phyloP scores from a whole-genome alignment of 306 rosid species.

The Trichosanthes truncata region DNA sequence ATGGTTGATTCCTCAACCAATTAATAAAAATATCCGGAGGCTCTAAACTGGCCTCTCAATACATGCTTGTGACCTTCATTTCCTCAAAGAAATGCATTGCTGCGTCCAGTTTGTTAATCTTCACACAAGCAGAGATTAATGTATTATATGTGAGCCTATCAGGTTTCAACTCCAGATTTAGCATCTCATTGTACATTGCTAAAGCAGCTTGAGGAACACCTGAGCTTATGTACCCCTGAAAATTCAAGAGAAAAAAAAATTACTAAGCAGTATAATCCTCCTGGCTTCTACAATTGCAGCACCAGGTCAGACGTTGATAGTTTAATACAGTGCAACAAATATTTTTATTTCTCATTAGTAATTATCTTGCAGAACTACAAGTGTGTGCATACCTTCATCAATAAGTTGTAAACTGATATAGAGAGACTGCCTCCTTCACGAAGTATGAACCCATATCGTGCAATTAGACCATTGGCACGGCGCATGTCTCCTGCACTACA shows the following conservation, averaged over 20 bases:
- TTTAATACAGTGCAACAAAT: not conserved
- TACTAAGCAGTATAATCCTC: not conserved
- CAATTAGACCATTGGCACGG: constrained; percentile 82
- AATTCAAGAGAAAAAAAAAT: not conserved
- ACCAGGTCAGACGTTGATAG: not conserved
- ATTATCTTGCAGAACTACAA: constrained; percentile 13
- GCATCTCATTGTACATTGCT: constrained; percentile 38
- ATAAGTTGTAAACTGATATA: constrained; percentile 55
- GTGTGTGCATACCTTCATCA: constrained; percentile 57
- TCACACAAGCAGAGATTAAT: constrained; percentile 59
- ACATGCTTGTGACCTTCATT: constrained; percentile 61
- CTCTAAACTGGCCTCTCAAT: constrained; percentile 38
- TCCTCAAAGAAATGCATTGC: constrained; percentile 60
- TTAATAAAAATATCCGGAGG: constrained; percentile 14
- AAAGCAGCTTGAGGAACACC: constrained; percentile 56
- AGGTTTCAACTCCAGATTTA: constrained; percentile 49
- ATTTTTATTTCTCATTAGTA: not conserved
- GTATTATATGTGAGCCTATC: constrained; percentile 75
- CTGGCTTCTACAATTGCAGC: not conserved
- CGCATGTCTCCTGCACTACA: constrained; percentile 85
- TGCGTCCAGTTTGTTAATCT: constrained; percentile 46
- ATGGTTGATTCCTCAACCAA: constrained; percentile 12
- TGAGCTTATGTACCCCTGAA: constrained; percentile 65
- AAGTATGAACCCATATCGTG: constrained; percentile 60
- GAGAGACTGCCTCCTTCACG: constrained; percentile 57